Conservation (phyloP, 169 alveolate genomes). For the Eimeria sp. region DNA sequence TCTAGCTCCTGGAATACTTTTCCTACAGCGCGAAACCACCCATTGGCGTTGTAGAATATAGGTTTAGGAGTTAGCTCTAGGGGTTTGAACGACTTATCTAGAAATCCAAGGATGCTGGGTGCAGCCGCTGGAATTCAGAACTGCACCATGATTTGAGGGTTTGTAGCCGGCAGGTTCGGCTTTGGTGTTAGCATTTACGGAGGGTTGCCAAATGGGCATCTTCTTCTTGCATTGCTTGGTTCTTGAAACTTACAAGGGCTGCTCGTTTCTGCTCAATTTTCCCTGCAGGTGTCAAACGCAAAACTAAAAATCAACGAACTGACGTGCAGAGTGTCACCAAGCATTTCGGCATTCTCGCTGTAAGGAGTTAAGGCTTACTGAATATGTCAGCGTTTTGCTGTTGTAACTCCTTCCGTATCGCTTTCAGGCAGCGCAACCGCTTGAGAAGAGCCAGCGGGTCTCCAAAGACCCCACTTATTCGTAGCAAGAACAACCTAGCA, state of each 20-base stretch:
- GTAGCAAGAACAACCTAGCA: constrained; percentile 47
- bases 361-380: neutral
- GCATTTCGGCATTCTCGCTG: neutral
- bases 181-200: constrained; percentile 11
- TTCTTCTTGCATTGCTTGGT: neutral
- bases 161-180: neutral
- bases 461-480: constrained; percentile 32
- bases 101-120: neutral
- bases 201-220: constrained; percentile 33
- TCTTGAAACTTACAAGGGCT: neutral
- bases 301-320: no score
- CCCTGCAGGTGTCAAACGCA: neutral
- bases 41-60: neutral
- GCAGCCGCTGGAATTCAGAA: neutral
- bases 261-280: constrained; percentile 20
- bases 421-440: constrained; percentile 42
- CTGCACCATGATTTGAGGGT: neutral
- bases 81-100: no score
- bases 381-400: neutral
- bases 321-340: neutral
- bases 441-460: constrained; percentile 56
- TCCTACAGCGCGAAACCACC: neutral
- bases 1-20: constrained; percentile 26
- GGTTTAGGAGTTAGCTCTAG: no score
- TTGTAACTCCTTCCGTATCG: constrained; percentile 55